Percentiles rank a stretch among this genome's conserved stretches.
These are phyloP conservation scores for Fusarium armeniacum DNA, from an alignment of 2,329 filamentous ascomycete species.

Conservation along the genomic window DNA sequence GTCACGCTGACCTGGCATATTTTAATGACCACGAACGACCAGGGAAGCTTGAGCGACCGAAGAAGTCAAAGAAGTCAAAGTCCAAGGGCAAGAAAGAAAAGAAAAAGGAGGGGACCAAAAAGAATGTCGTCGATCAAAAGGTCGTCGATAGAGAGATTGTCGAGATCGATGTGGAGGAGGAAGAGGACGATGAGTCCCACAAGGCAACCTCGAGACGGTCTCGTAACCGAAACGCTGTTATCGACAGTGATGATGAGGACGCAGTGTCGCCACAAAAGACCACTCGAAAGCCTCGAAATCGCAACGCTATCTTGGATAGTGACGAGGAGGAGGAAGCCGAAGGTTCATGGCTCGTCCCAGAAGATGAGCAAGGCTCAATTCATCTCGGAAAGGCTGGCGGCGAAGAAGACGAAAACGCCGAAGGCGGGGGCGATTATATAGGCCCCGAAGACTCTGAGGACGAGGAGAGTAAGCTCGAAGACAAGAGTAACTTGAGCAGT, in stretches of 20 bases:
- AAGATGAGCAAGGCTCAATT: slow-evolving; percentile 71
- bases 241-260: slow-evolving; percentile 43
- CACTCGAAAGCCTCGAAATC: slow-evolving; percentile 61
- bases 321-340: slow-evolving; percentile 77
- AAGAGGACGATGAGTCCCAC: slow-evolving; percentile 43
- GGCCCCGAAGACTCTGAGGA: slow-evolving; percentile 76
- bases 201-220: slow-evolving; percentile 28
- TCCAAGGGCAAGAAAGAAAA: slow-evolving; percentile 39
- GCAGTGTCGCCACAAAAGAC: slow-evolving; percentile 33
- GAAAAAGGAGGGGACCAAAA: slow-evolving; percentile 34
- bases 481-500: slow-evolving; percentile 67
- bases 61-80: slow-evolving; percentile 41
- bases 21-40: slow-evolving; percentile 65
- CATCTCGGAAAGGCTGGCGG: slow-evolving; percentile 84
- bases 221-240: slow-evolving; percentile 33
- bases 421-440: slow-evolving; percentile 86
- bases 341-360: slow-evolving; percentile 84
- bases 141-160: slow-evolving; percentile 35
- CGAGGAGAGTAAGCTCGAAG: slow-evolving; percentile 67
- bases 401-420: slow-evolving; percentile 87
- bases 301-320: slow-evolving; percentile 74
- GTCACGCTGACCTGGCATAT: slow-evolving; percentile 79
- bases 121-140: slow-evolving; percentile 35
- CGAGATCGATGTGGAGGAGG: slow-evolving; percentile 37
- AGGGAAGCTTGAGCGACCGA: slow-evolving; percentile 58